A percentile compares a stretch with the other conserved stretches of the same genome.
Conservation (phyloP, 1,139 yeast species). For the Kluyveromyces sp. region DNA sequence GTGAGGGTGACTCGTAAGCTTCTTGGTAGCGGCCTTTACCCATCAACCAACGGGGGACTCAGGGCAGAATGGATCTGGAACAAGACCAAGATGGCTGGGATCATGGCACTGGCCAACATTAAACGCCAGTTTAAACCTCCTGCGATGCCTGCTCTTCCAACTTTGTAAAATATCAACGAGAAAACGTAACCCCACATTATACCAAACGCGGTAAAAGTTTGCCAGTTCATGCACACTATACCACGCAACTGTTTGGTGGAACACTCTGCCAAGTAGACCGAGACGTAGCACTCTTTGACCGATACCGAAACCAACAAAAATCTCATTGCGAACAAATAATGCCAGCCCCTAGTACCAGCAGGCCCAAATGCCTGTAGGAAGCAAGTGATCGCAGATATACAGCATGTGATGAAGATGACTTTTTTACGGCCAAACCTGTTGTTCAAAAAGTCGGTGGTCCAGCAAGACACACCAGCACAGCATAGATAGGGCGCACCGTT, state of each 20-base stretch:
- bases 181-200: slow-evolving; percentile 75
- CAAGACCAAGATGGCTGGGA: slow-evolving; percentile 65
- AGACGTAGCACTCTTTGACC: slow-evolving; percentile 75
- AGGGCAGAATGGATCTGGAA: slow-evolving; percentile 60
- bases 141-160: slow-evolving; percentile 38
- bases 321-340: slow-evolving; percentile 66
- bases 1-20: slow-evolving; percentile 43
- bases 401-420: slow-evolving; percentile 60
- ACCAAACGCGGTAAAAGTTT: slow-evolving; percentile 81
- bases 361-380: slow-evolving; percentile 70
- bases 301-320: slow-evolving; percentile 63
- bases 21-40: slow-evolving; percentile 53
- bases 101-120: slow-evolving; percentile 70
- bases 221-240: slow-evolving; percentile 82
- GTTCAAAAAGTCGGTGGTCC: slow-evolving; percentile 66
- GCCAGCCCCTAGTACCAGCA: slow-evolving; percentile 41
- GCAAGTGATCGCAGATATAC: slow-evolving; percentile 58
- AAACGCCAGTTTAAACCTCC: slow-evolving; percentile 68
- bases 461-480: slow-evolving; percentile 62
- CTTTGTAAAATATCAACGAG: slow-evolving; percentile 50
- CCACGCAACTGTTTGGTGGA: slow-evolving; percentile 68
- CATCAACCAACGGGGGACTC: slow-evolving; percentile 76
- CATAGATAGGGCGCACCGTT: slow-evolving; percentile 79
- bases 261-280: slow-evolving; percentile 76
- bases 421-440: slow-evolving; percentile 61